These are phyloP conservation scores for Murraya koenigii DNA, from an alignment of 345 rosid species.

Conservation along the genomic window DNA sequence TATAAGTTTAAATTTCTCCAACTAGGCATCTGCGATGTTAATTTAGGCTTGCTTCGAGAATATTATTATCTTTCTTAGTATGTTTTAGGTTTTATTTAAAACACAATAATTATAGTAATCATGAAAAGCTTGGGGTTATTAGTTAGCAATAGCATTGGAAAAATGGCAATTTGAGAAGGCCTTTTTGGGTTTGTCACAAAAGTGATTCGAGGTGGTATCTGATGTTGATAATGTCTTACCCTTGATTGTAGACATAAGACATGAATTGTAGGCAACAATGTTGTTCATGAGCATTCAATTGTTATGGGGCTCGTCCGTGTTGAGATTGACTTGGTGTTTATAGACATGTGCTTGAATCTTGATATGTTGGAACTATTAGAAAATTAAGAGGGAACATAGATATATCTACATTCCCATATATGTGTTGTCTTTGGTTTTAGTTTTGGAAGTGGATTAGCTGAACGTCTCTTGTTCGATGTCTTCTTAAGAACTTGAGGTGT, in stretches of 20 bases:
- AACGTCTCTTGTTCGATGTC: neutral
- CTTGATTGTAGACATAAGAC: neutral
- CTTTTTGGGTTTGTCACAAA: neutral
- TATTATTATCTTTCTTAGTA: neutral
- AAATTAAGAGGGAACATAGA: neutral
- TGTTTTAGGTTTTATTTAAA: no score
- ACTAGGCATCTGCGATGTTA: neutral
- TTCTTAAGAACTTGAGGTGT: neutral
- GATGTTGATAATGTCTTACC: neutral
- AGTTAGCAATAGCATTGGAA: neutral
- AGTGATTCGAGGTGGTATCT: neutral
- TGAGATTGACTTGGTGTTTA: neutral
- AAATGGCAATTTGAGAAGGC: neutral
- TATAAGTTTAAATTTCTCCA: neutral
- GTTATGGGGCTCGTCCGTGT: neutral
- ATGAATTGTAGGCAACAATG: no score
- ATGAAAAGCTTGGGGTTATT: neutral
- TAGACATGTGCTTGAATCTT: neutral
- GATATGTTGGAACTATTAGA: neutral
- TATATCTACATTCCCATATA: neutral
- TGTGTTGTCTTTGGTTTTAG: neutral
- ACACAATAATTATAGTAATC: no score
- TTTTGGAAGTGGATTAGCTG: neutral
- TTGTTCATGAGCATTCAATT: neutral
- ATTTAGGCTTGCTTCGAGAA: neutral